Percentiles rank a stretch among this genome's conserved stretches.
Conservation (phyloP, 2,329 filamentous ascomycete species). For the Fusarium phyllophilum region DNA sequence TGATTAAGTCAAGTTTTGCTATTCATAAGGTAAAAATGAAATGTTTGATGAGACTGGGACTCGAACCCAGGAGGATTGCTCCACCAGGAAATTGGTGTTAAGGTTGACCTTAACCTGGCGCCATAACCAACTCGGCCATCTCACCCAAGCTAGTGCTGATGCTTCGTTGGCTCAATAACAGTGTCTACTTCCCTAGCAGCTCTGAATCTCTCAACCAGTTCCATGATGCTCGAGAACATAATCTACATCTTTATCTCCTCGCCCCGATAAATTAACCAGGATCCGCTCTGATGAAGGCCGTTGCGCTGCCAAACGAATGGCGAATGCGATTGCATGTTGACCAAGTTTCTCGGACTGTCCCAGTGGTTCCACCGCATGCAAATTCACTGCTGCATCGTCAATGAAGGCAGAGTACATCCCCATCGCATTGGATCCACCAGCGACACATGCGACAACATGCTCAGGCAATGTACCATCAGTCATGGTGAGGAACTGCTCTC, state of each 20-base stretch:
- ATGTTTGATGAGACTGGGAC: background rate
- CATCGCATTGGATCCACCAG: conserved; percentile 8
- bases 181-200: fast-evolving
- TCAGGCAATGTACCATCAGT: background rate
- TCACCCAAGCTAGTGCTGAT: background rate
- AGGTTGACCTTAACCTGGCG: conserved; percentile 6
- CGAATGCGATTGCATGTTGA: conserved; percentile 2
- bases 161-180: background rate
- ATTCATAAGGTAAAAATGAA: background rate
- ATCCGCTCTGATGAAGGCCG: background rate
- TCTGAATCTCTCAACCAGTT: background rate
- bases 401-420: conserved; percentile 6
- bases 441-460: conserved; percentile 8
- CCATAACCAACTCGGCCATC: conserved; percentile 12
- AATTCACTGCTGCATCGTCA: background rate
- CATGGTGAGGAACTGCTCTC: background rate
- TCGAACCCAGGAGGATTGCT: conserved; percentile 9
- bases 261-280: background rate
- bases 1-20: too few relatives aligned
- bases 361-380: background rate
- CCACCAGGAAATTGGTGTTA: conserved; percentile 7
- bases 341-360: background rate
- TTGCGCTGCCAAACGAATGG: background rate
- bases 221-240: conserved; percentile 4
- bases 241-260: conserved; percentile 12